phyloP scores from a whole-genome alignment of 805 yeast species.

The Candida insectorum region DNA sequence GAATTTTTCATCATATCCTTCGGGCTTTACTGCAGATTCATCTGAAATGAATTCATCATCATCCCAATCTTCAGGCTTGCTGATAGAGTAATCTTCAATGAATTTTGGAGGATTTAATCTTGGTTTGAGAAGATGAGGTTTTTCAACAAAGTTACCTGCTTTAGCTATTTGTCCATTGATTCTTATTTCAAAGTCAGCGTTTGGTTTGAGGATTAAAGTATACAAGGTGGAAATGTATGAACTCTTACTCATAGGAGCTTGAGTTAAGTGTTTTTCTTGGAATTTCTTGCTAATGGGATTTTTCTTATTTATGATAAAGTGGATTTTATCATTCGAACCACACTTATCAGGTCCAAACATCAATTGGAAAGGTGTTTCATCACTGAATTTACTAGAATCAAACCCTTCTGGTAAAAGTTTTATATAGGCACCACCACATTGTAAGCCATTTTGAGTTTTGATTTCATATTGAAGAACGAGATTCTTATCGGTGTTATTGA shows the following conservation, averaged over 20 bases:
- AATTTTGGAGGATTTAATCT: slow-evolving; percentile 62
- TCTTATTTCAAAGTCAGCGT: slow-evolving; percentile 73
- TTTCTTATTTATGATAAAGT: slow-evolving; percentile 63
- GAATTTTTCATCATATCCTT: slow-evolving; percentile 76
- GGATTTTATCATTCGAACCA: slow-evolving; percentile 76
- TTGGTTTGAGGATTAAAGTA: slow-evolving; percentile 67
- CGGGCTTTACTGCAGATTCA: slow-evolving; percentile 62
- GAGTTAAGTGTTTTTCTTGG: slow-evolving; percentile 65
- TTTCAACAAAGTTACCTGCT: slow-evolving; percentile 63
- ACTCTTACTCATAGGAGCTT: slow-evolving; percentile 65
- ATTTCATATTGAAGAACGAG: slow-evolving; percentile 88
- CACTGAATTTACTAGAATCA: slow-evolving; percentile 45
- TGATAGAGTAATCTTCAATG: slow-evolving; percentile 52
- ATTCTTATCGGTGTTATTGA: slow-evolving; percentile 59
- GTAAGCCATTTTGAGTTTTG: slow-evolving; percentile 72
- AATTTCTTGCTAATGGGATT: slow-evolving; percentile 51
- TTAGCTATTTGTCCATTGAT: slow-evolving; percentile 72
- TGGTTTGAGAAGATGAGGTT: slow-evolving; percentile 56
- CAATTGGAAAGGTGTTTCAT: slow-evolving; percentile 71
- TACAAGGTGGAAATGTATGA: slow-evolving; percentile 63
- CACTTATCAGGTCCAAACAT: slow-evolving; percentile 97
- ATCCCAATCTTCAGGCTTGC: slow-evolving; percentile 81
- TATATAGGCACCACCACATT: slow-evolving; percentile 88
- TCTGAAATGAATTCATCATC: slow-evolving; percentile 67
- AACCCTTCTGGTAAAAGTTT: slow-evolving; percentile 56